phyloP scores from a whole-genome alignment of 352 stramenopile species.

The Globisporangium recalcitrans region DNA sequence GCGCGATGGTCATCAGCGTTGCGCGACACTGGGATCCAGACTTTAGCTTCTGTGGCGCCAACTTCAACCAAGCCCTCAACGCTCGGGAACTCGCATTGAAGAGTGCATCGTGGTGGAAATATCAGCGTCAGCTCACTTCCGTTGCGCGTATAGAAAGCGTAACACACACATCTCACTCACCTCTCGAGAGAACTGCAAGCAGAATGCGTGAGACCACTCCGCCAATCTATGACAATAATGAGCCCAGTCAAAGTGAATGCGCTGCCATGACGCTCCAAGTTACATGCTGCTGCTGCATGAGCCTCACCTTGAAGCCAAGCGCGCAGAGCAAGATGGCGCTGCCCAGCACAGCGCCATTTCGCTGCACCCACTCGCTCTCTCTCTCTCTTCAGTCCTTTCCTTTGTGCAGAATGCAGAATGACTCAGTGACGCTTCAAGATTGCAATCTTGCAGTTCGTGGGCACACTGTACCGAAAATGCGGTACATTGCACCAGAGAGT shows the following conservation, averaged over 20 bases:
- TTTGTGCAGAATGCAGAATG: not conserved
- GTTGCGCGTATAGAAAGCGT: slow-evolving; percentile 20
- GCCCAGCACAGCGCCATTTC: slow-evolving; percentile 5
- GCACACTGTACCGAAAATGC: not conserved
- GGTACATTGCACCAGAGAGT: slow-evolving; percentile 1
- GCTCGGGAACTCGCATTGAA: not conserved
- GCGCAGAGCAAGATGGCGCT: slow-evolving; percentile 1
- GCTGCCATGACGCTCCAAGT: not conserved
- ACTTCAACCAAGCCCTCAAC: slow-evolving; percentile 14
- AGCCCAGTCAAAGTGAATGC: not conserved
- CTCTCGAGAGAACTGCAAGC: slow-evolving; percentile 6
- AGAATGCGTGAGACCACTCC: slow-evolving; percentile 2
- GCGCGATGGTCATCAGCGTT: slow-evolving; percentile 11
- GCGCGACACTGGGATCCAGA: slow-evolving; percentile 22
- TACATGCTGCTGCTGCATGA: not conserved
- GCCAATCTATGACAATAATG: slow-evolving; percentile 6
- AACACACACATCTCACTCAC: slow-evolving; percentile 4
- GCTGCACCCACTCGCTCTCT: not conserved
- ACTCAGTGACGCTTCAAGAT: slow-evolving; percentile 15
- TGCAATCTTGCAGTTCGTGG: not conserved
- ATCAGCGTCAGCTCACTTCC: not conserved
- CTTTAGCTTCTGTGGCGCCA: slow-evolving; percentile 23
- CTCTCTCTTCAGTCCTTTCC: not conserved
- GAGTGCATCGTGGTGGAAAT: not conserved
- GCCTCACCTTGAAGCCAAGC: slow-evolving; percentile 12